Evolutionary conservation across 371 early-diverging fungal genomes (phyloP).

Genomic region (Syncephalis fuscata): DNA sequence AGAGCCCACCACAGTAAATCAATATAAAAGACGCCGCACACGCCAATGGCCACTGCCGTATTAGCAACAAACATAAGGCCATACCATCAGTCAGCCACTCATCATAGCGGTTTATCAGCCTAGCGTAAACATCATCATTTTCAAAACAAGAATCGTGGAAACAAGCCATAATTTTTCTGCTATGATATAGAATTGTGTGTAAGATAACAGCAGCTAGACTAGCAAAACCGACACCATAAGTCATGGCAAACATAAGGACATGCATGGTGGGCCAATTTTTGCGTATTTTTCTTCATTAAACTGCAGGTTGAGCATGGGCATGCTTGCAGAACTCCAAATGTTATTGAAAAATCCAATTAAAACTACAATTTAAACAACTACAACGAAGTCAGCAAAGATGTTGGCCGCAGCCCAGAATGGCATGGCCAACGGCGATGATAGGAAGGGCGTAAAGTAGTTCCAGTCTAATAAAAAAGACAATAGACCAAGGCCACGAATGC

Average conservation of each 20-base stretch:
- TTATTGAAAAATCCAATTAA: conserved; percentile 55
- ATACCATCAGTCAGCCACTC: conserved; percentile 67
- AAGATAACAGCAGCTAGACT: conserved; percentile 28
- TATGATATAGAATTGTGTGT: conserved; percentile 31
- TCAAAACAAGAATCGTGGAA: conserved; percentile 15
- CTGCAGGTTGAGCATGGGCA: conserved; percentile 9
- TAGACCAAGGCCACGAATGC: conserved; percentile 17
- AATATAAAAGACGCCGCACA: conserved; percentile 35
- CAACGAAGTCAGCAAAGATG: conserved; percentile 22
- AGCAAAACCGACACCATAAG: conserved; percentile 28
- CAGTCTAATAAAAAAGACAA: conserved; percentile 17
- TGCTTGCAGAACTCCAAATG: conserved; percentile 13
- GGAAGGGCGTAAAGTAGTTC: conserved; percentile 13
- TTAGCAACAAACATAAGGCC: conserved; percentile 31
- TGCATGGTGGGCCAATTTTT: conserved; percentile 22
- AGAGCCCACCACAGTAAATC: conserved; percentile 54
- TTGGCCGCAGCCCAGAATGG: conserved; percentile 20
- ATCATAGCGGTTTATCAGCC: conserved; percentile 24
- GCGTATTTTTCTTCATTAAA: not conserved
- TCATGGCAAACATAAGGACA: conserved; percentile 41
- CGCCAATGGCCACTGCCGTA: conserved; percentile 35
- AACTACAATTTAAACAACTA: conserved; percentile 56
- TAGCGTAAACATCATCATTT: conserved; percentile 26
- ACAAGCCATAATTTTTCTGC: conserved; percentile 20
- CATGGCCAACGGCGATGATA: conserved; percentile 19